Evolutionary conservation across 495 filamentous ascomycete species (phyloP).

Genomic region (Aspergillus steynii): DNA sequence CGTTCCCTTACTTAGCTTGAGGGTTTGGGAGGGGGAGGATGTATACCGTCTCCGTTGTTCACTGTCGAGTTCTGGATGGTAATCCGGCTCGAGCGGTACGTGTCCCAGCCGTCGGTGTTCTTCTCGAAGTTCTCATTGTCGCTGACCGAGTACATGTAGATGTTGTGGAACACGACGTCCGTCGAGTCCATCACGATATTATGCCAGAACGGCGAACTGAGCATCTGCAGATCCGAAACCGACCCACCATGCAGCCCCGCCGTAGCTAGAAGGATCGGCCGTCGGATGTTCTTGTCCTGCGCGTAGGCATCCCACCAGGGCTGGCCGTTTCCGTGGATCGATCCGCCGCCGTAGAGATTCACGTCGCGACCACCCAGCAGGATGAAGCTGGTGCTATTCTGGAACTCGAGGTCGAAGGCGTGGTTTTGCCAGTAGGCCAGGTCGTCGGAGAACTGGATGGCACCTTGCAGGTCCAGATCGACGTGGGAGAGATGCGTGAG

Average conservation of each 20-base stretch:
- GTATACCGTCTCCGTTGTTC: conserved; percentile 9
- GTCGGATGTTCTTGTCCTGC: neutral
- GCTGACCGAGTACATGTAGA: conserved; percentile 2
- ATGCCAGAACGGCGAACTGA: neutral
- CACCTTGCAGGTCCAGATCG: neutral
- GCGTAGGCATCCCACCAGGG: neutral
- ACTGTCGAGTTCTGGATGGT: conserved; percentile 14
- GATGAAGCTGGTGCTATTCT: neutral
- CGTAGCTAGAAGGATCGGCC: neutral
- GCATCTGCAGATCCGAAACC: neutral
- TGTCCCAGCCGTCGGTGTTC: conserved; percentile 17
- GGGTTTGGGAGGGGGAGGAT: neutral
- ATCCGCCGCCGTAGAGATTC: neutral
- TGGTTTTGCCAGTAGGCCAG: neutral
- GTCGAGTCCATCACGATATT: neutral
- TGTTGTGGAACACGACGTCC: neutral
- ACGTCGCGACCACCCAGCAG: neutral
- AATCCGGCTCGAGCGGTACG: conserved; percentile 8
- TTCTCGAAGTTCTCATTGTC: neutral
- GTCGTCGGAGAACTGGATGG: neutral
- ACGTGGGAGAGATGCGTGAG: neutral
- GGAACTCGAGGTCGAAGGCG: neutral
- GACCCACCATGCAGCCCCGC: neutral
- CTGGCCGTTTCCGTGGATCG: neutral
- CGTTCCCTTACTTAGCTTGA: neutral